These are phyloP conservation scores for Penicillium roqueforti DNA, from an alignment of 495 filamentous ascomycete genomes.

Conservation along the genomic window DNA sequence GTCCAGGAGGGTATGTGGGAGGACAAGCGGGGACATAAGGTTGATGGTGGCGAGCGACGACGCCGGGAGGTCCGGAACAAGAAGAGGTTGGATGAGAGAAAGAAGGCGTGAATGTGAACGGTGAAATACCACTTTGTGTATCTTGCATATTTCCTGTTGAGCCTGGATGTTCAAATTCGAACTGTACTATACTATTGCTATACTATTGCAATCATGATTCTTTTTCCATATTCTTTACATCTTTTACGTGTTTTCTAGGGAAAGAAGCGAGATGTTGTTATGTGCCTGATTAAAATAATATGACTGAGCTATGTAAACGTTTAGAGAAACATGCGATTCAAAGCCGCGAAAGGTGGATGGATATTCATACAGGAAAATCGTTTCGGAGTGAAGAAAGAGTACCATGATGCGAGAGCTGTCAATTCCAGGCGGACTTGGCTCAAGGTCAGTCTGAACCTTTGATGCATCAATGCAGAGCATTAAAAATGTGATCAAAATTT, in stretches of 20 bases:
- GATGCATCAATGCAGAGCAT: conserved; percentile 3
- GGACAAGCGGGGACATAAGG: conserved; percentile 74
- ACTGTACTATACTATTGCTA: conserved; percentile 25
- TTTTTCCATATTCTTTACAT: not conserved
- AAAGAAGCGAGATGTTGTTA: not conserved
- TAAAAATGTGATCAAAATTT: conserved; percentile 2
- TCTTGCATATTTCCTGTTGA: conserved; percentile 22
- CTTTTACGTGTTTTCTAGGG: not conserved
- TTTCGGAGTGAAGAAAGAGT: conserved; percentile 1
- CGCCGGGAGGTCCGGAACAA: conserved; percentile 76
- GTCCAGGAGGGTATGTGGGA: conserved; percentile 89
- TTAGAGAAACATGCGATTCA: not conserved
- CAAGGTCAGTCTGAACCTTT: not conserved
- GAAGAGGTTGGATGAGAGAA: conserved; percentile 49
- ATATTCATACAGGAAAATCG: conserved; percentile 24
- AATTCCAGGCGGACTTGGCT: not conserved
- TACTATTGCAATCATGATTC: conserved; percentile 16
- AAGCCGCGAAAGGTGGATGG: conserved; percentile 5
- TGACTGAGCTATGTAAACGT: conserved; percentile 2
- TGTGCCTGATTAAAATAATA: conserved; percentile 8
- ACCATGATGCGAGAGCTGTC: not conserved
- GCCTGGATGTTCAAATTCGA: conserved; percentile 14
- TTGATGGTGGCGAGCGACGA: conserved; percentile 94
- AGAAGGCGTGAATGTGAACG: conserved; percentile 27
- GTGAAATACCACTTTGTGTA: conserved; percentile 8